phyloP scores from a whole-genome alignment of 169 alveolate genomes.

The Plasmodium knowlesi region DNA sequence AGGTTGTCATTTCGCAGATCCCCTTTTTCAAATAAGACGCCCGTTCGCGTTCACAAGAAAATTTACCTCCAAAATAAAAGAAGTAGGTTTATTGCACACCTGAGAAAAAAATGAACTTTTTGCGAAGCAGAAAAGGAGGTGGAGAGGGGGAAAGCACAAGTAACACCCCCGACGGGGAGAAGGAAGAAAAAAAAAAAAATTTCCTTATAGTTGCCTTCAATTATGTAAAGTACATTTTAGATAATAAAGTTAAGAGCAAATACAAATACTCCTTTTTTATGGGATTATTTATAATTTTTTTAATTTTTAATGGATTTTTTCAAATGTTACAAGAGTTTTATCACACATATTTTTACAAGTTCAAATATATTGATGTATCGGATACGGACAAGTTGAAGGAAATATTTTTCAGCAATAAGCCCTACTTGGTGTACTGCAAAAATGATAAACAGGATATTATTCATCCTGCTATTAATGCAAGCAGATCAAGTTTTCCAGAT shows the following conservation, averaged over 20 bases:
- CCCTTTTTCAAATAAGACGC: neutral
- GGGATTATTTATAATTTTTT: constrained; percentile 59
- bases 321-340: constrained; percentile 6
- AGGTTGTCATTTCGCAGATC: neutral
- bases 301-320: constrained; percentile 60
- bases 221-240: neutral
- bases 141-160: neutral
- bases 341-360: constrained; percentile 56
- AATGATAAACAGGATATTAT: constrained; percentile 34
- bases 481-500: constrained; percentile 20
- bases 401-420: constrained; percentile 50
- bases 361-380: constrained; percentile 37
- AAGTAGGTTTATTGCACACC: neutral
- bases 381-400: constrained; percentile 61
- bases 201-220: neutral
- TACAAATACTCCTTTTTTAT: constrained; percentile 52
- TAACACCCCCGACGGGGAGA: neutral
- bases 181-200: neutral
- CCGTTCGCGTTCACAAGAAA: neutral
- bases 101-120: neutral
- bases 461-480: constrained; percentile 52
- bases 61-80: neutral
- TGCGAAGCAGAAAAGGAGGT: neutral
- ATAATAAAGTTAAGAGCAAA: constrained; percentile 9
- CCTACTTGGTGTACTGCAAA: constrained; percentile 72